Conservation (phyloP, 371 early-diverging fungal species). For the Blyttiomyces sp. region DNA sequence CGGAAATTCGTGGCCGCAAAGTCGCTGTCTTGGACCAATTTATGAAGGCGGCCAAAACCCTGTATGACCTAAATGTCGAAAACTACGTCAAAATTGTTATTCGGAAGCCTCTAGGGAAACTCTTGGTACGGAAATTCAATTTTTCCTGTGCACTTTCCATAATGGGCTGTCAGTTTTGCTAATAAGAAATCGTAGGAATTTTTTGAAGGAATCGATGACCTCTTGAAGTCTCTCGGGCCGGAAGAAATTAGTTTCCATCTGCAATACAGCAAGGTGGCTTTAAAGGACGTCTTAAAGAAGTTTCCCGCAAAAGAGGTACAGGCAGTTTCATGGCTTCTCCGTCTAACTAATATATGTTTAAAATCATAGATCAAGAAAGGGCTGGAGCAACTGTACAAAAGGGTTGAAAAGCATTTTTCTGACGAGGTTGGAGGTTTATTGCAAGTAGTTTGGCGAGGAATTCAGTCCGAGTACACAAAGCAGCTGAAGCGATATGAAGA, state of each 20-base stretch:
- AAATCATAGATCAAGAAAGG: slow-evolving; percentile 64
- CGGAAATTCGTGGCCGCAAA: slow-evolving; percentile 67
- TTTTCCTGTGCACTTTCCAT: neutral
- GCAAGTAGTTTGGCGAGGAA: slow-evolving; percentile 88
- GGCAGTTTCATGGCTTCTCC: neutral
- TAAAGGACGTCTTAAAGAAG: slow-evolving; percentile 79
- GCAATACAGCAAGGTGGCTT: slow-evolving; percentile 78
- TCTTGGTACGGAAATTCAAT: slow-evolving; percentile 53
- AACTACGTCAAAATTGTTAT: slow-evolving; percentile 84
- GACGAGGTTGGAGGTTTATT: slow-evolving; percentile 75
- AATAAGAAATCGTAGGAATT: slow-evolving; percentile 64
- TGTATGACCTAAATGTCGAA: slow-evolving; percentile 77
- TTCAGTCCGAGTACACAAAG: slow-evolving; percentile 82
- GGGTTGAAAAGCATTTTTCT: slow-evolving; percentile 90
- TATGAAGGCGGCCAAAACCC: slow-evolving; percentile 78
- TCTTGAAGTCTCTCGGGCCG: slow-evolving; percentile 68
- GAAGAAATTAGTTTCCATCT: slow-evolving; percentile 85
- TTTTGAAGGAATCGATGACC: slow-evolving; percentile 87
- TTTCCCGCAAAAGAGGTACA: slow-evolving; percentile 79
- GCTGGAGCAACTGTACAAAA: slow-evolving; percentile 77
- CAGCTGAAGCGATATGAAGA: slow-evolving; percentile 78
- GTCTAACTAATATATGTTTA: neutral
- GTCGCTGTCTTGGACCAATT: slow-evolving; percentile 66
- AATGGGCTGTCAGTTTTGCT: neutral
- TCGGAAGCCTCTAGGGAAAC: slow-evolving; percentile 78